phyloP scores from a whole-genome alignment of 2,329 filamentous ascomycete genomes.

The Periconia sp. region DNA sequence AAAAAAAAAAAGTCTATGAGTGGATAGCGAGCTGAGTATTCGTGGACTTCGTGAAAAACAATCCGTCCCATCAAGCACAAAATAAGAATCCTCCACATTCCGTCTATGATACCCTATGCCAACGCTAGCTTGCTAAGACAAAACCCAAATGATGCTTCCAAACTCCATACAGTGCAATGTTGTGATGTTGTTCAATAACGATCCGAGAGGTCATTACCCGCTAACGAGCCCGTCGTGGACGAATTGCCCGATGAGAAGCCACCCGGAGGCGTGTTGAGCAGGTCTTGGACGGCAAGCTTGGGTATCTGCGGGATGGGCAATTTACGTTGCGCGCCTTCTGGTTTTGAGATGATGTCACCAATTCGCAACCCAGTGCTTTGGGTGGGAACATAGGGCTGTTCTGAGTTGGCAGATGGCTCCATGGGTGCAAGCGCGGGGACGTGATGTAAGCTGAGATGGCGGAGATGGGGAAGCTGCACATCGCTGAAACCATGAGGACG shows the following conservation, averaged over 20 bases:
- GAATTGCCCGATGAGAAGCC: slow-evolving; percentile 75
- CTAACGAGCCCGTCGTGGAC: slow-evolving; percentile 75
- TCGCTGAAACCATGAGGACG: slow-evolving; percentile 71
- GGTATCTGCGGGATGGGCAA: slow-evolving; percentile 88
- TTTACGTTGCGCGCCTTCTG: slow-evolving; percentile 86
- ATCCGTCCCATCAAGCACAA: slow-evolving; percentile 17
- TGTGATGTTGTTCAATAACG: slow-evolving; percentile 28
- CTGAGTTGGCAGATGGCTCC: slow-evolving; percentile 65
- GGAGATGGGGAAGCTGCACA: slow-evolving; percentile 83
- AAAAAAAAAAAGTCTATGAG: slow-evolving; percentile 29
- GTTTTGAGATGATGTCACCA: slow-evolving; percentile 87
- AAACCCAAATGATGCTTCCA: slow-evolving; percentile 35
- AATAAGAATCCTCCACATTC: slow-evolving; percentile 17
- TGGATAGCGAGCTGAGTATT: slow-evolving; percentile 11
- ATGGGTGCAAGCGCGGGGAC: slow-evolving; percentile 70
- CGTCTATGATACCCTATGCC: slow-evolving; percentile 29
- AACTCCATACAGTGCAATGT: slow-evolving; percentile 32
- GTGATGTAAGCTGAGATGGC: slow-evolving; percentile 68
- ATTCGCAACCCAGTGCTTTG: slow-evolving; percentile 71
- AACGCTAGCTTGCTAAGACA: slow-evolving; percentile 38
- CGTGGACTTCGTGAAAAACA: slow-evolving; percentile 33
- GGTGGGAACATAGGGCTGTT: slow-evolving; percentile 60
- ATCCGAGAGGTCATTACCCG: slow-evolving; percentile 55
- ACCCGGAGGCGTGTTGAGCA: slow-evolving; percentile 64
- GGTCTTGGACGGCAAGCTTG: slow-evolving; percentile 83